phyloP scores from a whole-genome alignment of 805 yeast genomes.

The Alloascoidea africana region DNA sequence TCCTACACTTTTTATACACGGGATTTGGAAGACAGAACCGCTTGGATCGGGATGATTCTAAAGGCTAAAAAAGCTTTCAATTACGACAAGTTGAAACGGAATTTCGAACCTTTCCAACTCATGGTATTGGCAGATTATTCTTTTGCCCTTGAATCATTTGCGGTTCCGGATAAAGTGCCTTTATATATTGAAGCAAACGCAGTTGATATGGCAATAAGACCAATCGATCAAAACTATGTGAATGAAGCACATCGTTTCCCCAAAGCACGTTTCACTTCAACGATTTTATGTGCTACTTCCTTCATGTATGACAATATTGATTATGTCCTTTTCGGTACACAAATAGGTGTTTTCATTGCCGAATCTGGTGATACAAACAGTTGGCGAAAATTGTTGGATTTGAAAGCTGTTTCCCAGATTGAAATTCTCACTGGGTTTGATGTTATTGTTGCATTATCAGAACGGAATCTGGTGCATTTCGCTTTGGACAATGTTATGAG shows the following conservation, averaged over 20 bases:
- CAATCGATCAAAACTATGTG: conserved; percentile 1
- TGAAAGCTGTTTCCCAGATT: conserved; percentile 38
- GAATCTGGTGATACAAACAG: conserved; percentile 8
- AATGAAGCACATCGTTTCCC: background rate
- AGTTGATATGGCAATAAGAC: conserved; percentile 17
- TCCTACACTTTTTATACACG: conserved; percentile 17
- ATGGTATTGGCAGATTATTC: conserved; percentile 37
- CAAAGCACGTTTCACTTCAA: background rate
- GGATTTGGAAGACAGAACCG: conserved; percentile 27
- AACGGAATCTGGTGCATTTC: conserved; percentile 44
- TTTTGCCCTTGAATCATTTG: conserved; percentile 49
- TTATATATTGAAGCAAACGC: conserved; percentile 37
- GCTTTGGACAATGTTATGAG: conserved; percentile 41
- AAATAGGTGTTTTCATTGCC: background rate
- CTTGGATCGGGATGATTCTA: conserved; percentile 41
- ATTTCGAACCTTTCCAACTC: conserved; percentile 38
- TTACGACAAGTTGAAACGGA: conserved; percentile 17
- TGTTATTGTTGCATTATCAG: conserved; percentile 44
- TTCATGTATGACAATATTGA: conserved; percentile 31
- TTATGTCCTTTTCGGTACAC: background rate
- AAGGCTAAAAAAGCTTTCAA: conserved; percentile 27
- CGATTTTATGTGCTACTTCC: conserved; percentile 25
- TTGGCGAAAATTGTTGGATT: conserved; percentile 47
- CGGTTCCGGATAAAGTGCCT: conserved; percentile 24
- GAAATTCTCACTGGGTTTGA: conserved; percentile 42